phyloP scores from a whole-genome alignment of 1,139 yeast species.

The Blastobotrys arbuscula region DNA sequence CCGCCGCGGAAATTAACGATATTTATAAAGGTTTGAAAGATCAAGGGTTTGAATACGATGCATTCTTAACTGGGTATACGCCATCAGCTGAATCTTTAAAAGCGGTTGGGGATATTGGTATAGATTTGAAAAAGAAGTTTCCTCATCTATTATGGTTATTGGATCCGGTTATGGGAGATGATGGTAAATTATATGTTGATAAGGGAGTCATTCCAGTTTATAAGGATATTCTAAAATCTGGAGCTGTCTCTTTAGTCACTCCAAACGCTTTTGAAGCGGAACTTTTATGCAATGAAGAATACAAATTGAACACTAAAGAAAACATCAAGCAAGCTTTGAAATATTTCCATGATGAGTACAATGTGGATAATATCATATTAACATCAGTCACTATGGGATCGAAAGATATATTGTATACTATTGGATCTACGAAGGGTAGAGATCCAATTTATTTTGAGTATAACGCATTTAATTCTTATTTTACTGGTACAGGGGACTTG shows the following conservation, averaged over 20 bases:
- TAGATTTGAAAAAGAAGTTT: conserved; percentile 27
- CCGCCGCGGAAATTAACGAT: conserved; percentile 39
- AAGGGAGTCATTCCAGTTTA: conserved; percentile 64
- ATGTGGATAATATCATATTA: conserved; percentile 60
- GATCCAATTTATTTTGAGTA: conserved; percentile 41
- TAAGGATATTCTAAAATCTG: conserved; percentile 45
- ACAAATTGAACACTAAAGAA: conserved; percentile 40
- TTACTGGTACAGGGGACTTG: conserved; percentile 91
- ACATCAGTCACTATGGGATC: conserved; percentile 47
- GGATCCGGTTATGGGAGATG: conserved; percentile 95
- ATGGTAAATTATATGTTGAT: conserved; percentile 74
- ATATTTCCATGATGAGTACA: conserved; percentile 45
- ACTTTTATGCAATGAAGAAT: conserved; percentile 46
- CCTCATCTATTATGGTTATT: conserved; percentile 49
- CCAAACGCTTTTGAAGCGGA: conserved; percentile 94
- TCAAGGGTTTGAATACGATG: conserved; percentile 47
- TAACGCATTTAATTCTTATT: conserved; percentile 60
- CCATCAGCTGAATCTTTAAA: conserved; percentile 52
- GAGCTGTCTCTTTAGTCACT: conserved; percentile 61
- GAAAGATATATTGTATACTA: conserved; percentile 40
- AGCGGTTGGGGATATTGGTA: conserved; percentile 43
- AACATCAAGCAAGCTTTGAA: conserved; percentile 45
- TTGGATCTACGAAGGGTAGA: conserved; percentile 14
- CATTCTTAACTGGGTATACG: conserved; percentile 66
- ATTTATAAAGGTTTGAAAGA: conserved; percentile 45